Conservation (phyloP, 331 rosid genomes). For the Acacia pycnantha region DNA sequence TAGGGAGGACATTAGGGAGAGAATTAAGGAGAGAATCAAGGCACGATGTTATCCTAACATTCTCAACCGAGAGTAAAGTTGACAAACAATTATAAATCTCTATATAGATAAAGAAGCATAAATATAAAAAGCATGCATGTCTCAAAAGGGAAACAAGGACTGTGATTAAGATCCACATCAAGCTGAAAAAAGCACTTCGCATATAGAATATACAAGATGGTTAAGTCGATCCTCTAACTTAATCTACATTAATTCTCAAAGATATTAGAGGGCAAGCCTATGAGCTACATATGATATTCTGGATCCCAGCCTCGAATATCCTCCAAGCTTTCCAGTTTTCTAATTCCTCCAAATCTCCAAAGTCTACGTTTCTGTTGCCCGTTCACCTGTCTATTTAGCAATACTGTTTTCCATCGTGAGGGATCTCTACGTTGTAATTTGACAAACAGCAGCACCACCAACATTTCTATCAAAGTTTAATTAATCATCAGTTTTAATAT, state of each 20-base stretch:
- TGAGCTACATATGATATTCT: not conserved
- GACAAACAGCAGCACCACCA: not conserved
- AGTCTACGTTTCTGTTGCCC: not conserved
- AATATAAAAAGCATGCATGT: not conserved
- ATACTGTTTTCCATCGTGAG: constrained; percentile 42
- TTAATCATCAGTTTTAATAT: not conserved
- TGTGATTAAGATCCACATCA: not conserved
- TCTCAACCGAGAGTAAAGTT: not conserved
- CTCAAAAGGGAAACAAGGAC: not conserved
- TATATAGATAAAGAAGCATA: not conserved
- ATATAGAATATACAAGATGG: not conserved
- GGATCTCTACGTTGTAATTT: not conserved
- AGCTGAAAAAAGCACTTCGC: not conserved
- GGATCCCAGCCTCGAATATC: constrained; percentile 1
- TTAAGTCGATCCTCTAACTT: not conserved
- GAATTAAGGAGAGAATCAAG: too few relatives aligned
- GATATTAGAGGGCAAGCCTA: not conserved
- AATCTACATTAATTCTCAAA: not conserved
- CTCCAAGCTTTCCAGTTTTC: not conserved
- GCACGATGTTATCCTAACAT: too few relatives aligned
- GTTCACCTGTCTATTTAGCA: constrained; percentile 30
- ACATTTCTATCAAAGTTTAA: not conserved
- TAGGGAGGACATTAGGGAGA: too few relatives aligned
- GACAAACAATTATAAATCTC: not conserved
- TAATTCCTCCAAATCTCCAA: constrained; percentile 4